Percentiles rank a stretch among this genome's conserved stretches.
Conservation (phyloP, 495 filamentous ascomycete species). For the Poronia punctata region DNA sequence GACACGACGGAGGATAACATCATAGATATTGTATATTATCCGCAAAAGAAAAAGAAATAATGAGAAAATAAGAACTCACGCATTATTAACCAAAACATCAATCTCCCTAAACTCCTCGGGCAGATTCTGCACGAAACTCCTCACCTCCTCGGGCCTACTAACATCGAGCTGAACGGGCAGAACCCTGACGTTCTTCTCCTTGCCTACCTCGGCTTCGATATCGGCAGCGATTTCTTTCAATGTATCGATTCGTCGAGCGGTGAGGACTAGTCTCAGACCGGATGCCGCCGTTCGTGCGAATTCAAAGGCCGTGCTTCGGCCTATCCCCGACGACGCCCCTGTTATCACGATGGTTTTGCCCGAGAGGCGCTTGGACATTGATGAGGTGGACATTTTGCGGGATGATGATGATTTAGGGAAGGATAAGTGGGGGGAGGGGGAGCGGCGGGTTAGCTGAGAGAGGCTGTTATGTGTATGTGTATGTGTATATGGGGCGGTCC, state of each 20-base stretch:
- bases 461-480: background rate
- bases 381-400: conserved; percentile 55
- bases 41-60: no score
- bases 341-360: conserved; percentile 94
- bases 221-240: conserved; percentile 69
- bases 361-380: conserved; percentile 76
- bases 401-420: background rate
- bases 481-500: no score
- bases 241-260: conserved; percentile 73
- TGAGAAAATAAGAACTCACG: no score
- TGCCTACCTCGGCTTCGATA: conserved; percentile 71
- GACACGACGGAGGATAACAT: no score
- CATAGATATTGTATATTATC: no score
- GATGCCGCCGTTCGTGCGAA: conserved; percentile 83
- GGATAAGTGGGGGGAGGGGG: background rate
- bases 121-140: conserved; percentile 62
- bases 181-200: conserved; percentile 69
- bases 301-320: conserved; percentile 75
- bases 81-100: conserved; percentile 93
- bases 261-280: conserved; percentile 72
- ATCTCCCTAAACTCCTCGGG: conserved; percentile 82
- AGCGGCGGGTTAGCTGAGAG: background rate
- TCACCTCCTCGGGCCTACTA: conserved; percentile 68
- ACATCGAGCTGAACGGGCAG: conserved; percentile 81
- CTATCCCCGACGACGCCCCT: conserved; percentile 91